Percentiles rank a stretch among this genome's conserved stretches.
phyloP scores from a whole-genome alignment of 1,284 basidiomycete genomes.

The Pseudozyma tsukubaensis region DNA sequence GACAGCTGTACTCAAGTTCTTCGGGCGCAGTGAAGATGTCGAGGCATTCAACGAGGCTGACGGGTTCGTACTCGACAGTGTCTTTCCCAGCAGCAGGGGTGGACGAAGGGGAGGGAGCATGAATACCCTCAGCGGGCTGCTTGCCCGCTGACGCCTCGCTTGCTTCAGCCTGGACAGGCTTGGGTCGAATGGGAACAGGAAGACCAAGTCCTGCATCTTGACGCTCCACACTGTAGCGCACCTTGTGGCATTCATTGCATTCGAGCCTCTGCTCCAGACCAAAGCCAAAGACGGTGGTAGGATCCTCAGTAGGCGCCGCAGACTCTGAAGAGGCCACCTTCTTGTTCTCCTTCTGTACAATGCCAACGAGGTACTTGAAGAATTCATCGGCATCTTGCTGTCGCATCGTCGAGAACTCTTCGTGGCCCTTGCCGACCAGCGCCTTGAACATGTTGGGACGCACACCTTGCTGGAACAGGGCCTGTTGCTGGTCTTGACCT shows the following conservation, averaged over 20 bases:
- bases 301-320: conserved; percentile 59
- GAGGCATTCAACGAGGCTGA: conserved; percentile 79
- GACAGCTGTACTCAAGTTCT: conserved; percentile 79
- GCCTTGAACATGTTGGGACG: conserved; percentile 87
- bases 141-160: conserved; percentile 69
- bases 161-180: conserved; percentile 5
- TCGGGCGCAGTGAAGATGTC: conserved; percentile 77
- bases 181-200: conserved; percentile 74
- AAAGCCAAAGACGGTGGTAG: conserved; percentile 83
- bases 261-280: conserved; percentile 74
- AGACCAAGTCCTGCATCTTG: conserved; percentile 81
- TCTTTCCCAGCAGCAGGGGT: conserved; percentile 6
- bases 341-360: conserved; percentile 72
- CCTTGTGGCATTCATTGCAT: conserved; percentile 83
- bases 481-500: conserved; percentile 20
- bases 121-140: conserved; percentile 59
- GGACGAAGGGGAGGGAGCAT: conserved; percentile 13
- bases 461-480: conserved; percentile 84
- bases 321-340: conserved; percentile 16
- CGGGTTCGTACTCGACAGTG: conserved; percentile 75
- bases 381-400: conserved; percentile 99
- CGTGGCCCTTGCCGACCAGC: conserved; percentile 89
- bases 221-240: conserved; percentile 85
- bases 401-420: conserved; percentile 94
- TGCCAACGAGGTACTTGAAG: conserved; percentile 82